These are phyloP conservation scores for Pyrenochaeta sp. DNA, from an alignment of 2,329 filamentous ascomycete species.

Conservation along the genomic window DNA sequence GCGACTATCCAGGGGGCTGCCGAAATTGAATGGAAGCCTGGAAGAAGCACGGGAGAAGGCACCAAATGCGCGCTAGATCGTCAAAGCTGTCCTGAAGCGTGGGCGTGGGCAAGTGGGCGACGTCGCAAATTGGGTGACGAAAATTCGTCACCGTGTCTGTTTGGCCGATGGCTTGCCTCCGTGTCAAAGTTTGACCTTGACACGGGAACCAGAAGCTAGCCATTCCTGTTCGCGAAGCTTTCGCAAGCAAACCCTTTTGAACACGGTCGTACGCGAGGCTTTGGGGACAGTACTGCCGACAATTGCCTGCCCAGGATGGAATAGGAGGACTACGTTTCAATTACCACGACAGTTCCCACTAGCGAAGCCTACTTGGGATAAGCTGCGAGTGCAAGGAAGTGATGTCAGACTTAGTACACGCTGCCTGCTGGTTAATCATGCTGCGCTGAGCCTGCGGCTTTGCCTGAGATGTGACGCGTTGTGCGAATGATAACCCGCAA, in stretches of 20 bases:
- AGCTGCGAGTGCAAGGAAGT: slow-evolving; percentile 28
- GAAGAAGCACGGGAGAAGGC: slow-evolving; percentile 51
- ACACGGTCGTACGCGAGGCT: slow-evolving; percentile 27
- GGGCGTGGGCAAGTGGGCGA: slow-evolving; percentile 28
- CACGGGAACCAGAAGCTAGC: slow-evolving; percentile 29
- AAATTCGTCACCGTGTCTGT: slow-evolving; percentile 24
- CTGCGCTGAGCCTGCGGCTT: slow-evolving; percentile 20
- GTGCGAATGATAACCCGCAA: slow-evolving; percentile 28
- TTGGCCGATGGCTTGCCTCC: slow-evolving; percentile 30
- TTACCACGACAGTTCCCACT: slow-evolving; percentile 40
- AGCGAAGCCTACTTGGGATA: slow-evolving; percentile 36
- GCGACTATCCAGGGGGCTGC: slow-evolving; percentile 32
- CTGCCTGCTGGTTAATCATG: slow-evolving; percentile 21
- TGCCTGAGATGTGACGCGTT: slow-evolving; percentile 29
- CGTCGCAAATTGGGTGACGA: slow-evolving; percentile 39
- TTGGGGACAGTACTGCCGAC: slow-evolving; percentile 32
- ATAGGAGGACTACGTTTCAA: slow-evolving; percentile 46
- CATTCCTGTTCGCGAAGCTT: slow-evolving; percentile 44
- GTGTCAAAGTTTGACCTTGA: slow-evolving; percentile 39
- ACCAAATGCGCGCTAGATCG: slow-evolving; percentile 37
- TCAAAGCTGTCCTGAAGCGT: slow-evolving; percentile 23
- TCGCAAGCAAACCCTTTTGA: slow-evolving; percentile 34
- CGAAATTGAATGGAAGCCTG: slow-evolving; percentile 47
- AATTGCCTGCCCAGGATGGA: slow-evolving; percentile 11
- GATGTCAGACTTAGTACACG: slow-evolving; percentile 45